These are phyloP conservation scores for Dipteronia dyeriana DNA, from an alignment of 345 rosid genomes.

Conservation along the genomic window DNA sequence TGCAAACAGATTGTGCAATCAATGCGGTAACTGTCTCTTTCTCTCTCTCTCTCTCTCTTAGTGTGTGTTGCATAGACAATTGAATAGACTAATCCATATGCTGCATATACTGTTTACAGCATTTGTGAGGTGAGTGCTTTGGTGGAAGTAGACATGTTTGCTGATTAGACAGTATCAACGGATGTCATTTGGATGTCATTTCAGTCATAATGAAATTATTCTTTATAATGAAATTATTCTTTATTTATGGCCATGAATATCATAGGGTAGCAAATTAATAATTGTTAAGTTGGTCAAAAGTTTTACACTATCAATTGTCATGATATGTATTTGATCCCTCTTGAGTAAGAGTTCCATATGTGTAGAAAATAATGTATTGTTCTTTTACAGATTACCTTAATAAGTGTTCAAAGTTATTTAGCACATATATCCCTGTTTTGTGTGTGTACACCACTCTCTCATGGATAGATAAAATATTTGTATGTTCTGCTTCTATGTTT, in stretches of 20 bases:
- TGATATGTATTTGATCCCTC: not conserved
- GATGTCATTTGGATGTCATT: not conserved
- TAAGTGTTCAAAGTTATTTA: not conserved
- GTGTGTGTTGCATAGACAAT: not conserved
- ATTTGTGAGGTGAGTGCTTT: not conserved
- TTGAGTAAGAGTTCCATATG: not conserved
- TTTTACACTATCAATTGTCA: not conserved
- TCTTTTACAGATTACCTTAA: not conserved
- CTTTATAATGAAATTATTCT: not conserved
- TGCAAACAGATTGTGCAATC: slow-evolving; percentile 91
- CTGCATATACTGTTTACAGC: not conserved
- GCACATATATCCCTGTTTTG: not conserved
- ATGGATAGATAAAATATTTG: not conserved
- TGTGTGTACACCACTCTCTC: not conserved
- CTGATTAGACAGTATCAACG: not conserved
- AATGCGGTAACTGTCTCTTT: slow-evolving; percentile 52
- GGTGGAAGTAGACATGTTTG: not conserved
- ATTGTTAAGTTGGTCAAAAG: not conserved
- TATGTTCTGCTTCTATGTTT: slow-evolving; percentile 16
- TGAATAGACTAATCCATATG: not conserved
- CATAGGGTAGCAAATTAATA: not conserved
- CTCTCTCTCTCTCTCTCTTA: slow-evolving; percentile 15
- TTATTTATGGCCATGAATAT: not conserved
- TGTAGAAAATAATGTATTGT: not conserved
- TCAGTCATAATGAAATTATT: not conserved